These are phyloP conservation scores for Daldinia sp. DNA, from an alignment of 2,329 filamentous ascomycete species.

Conservation along the genomic window DNA sequence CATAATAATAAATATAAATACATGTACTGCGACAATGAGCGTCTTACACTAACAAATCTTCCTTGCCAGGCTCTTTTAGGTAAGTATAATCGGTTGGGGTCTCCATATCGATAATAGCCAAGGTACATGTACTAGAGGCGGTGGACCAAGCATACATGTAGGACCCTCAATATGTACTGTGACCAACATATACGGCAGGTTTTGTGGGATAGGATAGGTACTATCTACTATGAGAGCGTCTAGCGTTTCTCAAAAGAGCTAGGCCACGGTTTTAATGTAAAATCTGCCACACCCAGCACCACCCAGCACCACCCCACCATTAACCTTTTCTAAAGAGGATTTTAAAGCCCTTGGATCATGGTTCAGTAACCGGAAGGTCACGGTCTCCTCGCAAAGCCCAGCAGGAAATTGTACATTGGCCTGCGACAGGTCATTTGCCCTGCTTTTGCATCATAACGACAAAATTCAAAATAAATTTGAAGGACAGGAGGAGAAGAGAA, in stretches of 20 bases:
- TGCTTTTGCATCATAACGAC: slow-evolving; percentile 24
- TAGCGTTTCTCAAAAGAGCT: slow-evolving; percentile 38
- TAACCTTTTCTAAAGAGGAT: slow-evolving; percentile 30
- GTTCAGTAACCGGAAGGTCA: slow-evolving; percentile 37
- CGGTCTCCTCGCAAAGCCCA: slow-evolving; percentile 33
- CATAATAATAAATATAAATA: not conserved
- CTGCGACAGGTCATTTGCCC: slow-evolving; percentile 22
- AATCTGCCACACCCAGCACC: slow-evolving; percentile 31
- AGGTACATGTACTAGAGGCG: not conserved
- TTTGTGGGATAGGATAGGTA: not conserved
- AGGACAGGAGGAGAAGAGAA: slow-evolving; percentile 8
- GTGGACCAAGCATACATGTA: not conserved
- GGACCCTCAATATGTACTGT: slow-evolving; percentile 1
- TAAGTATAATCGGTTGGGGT: slow-evolving; percentile 14
- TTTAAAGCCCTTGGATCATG: slow-evolving; percentile 38
- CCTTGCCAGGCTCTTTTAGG: slow-evolving; percentile 12
- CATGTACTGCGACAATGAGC: not conserved
- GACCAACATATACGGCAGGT: not conserved
- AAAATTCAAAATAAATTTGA: slow-evolving; percentile 13
- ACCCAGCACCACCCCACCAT: slow-evolving; percentile 40
- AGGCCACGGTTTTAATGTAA: slow-evolving; percentile 16
- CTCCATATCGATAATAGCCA: slow-evolving; percentile 8
- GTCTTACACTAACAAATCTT: slow-evolving; percentile 11
- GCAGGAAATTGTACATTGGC: slow-evolving; percentile 28
- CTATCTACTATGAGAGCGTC: slow-evolving; percentile 2